Evolutionary conservation across 163 green algal species (phyloP).

Genomic region (Scenedesmus sp.): DNA sequence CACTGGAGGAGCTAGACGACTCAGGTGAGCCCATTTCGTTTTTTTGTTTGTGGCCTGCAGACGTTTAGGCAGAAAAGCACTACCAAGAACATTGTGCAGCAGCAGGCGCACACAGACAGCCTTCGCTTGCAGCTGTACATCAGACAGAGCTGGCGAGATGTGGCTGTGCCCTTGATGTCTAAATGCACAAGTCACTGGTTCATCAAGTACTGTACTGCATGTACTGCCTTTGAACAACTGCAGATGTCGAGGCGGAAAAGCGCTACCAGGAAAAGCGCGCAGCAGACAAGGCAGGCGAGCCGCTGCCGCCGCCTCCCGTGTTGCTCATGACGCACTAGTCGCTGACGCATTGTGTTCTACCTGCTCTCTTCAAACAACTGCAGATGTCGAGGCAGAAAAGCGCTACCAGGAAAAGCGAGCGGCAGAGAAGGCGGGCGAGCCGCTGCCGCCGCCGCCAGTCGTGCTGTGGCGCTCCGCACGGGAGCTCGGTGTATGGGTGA

Average conservation of each 20-base stretch:
- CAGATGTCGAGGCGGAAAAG: constrained; percentile 54
- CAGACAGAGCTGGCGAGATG: too few relatives aligned
- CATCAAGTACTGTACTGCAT: too few relatives aligned
- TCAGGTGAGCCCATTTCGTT: constrained; percentile 24
- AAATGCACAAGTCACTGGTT: too few relatives aligned
- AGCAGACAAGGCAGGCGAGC: neutral
- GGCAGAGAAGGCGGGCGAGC: constrained; percentile 51
- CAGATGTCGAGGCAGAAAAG: constrained; percentile 54
- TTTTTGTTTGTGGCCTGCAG: neutral
- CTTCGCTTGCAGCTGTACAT: too few relatives aligned
- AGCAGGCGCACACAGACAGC: neutral
- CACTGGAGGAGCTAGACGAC: constrained; percentile 56
- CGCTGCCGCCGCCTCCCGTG: constrained; percentile 46
- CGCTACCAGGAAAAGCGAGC: constrained; percentile 48
- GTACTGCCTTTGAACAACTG: neutral
- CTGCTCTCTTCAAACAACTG: neutral
- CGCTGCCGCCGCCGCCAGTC: constrained; percentile 47
- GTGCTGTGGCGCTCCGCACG: constrained; percentile 48
- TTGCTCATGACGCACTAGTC: too few relatives aligned
- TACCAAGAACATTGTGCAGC: neutral
- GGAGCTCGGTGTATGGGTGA: constrained; percentile 51
- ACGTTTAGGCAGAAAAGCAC: too few relatives aligned
- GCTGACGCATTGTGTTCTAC: too few relatives aligned
- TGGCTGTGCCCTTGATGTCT: too few relatives aligned
- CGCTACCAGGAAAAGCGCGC: constrained; percentile 46